Conservation (phyloP, 1,284 basidiomycete species). For the Heterobasidion irregulare region DNA sequence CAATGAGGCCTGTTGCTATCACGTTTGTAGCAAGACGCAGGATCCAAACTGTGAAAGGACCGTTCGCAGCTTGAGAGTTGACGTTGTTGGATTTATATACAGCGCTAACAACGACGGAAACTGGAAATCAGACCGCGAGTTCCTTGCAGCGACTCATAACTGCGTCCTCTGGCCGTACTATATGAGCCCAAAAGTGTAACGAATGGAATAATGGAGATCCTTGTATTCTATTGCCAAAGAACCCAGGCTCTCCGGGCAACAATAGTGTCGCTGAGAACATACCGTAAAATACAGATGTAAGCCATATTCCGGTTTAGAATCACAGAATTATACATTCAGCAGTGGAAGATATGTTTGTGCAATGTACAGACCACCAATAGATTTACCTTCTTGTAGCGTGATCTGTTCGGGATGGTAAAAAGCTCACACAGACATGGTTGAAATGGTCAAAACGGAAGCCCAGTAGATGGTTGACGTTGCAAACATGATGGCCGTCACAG, state of each 20-base stretch:
- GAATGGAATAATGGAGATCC: not conserved
- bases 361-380: not conserved
- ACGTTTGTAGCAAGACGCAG: not conserved
- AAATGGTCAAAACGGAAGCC: not conserved
- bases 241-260: constrained; percentile 2
- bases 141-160: too few relatives aligned
- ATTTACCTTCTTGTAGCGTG: not conserved
- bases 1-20: constrained; percentile 1
- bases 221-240: not conserved
- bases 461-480: not conserved
- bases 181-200: not conserved
- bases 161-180: not conserved
- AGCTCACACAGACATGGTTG: not conserved
- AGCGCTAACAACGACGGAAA: not conserved
- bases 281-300: not conserved
- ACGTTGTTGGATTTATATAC: not conserved
- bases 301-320: not conserved
- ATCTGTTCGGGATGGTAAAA: not conserved
- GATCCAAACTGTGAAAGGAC: not conserved
- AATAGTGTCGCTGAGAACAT: not conserved
- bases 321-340: too few relatives aligned
- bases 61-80: too few relatives aligned
- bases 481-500: not conserved
- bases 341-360: not conserved
- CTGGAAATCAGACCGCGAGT: not conserved